Evolutionary conservation across 2,329 filamentous ascomycete species (phyloP).

Genomic region (Penicillium glabrum): DNA sequence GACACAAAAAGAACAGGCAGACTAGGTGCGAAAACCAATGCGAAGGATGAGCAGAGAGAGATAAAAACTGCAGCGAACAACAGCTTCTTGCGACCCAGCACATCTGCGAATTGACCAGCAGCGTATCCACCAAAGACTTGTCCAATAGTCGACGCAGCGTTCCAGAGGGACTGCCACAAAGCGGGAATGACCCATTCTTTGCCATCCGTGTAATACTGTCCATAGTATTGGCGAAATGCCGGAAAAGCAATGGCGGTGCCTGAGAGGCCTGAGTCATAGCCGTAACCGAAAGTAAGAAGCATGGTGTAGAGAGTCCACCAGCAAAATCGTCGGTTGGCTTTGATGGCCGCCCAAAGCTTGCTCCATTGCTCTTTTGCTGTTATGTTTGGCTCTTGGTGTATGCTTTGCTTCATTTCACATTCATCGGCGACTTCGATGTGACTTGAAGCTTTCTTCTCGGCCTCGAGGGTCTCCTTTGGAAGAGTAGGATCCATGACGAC

Average conservation of each 20-base stretch:
- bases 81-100: slow-evolving; percentile 3
- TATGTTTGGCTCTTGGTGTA: not conserved
- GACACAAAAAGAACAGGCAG: slow-evolving; percentile 7
- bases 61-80: slow-evolving; percentile 3
- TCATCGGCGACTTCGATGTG: not conserved
- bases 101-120: slow-evolving; percentile 8
- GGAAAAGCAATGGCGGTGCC: slow-evolving; percentile 9
- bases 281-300: slow-evolving; percentile 10
- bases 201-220: slow-evolving; percentile 5
- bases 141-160: slow-evolving; percentile 10
- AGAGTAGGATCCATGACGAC: not conserved
- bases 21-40: slow-evolving; percentile 5
- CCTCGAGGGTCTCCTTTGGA: not conserved
- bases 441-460: not conserved
- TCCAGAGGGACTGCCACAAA: slow-evolving; percentile 11
- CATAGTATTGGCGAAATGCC: slow-evolving; percentile 8
- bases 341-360: not conserved
- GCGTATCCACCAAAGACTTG: slow-evolving; percentile 10
- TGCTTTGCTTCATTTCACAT: not conserved
- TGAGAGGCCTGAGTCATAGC: slow-evolving; percentile 7
- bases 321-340: slow-evolving; percentile 1
- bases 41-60: slow-evolving; percentile 5
- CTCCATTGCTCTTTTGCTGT: slow-evolving; percentile 6
- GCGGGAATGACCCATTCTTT: slow-evolving; percentile 10
- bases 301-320: slow-evolving; percentile 8